phyloP scores from a whole-genome alignment of 163 green algal species.

The Chlamydomonas reinhardtii region DNA sequence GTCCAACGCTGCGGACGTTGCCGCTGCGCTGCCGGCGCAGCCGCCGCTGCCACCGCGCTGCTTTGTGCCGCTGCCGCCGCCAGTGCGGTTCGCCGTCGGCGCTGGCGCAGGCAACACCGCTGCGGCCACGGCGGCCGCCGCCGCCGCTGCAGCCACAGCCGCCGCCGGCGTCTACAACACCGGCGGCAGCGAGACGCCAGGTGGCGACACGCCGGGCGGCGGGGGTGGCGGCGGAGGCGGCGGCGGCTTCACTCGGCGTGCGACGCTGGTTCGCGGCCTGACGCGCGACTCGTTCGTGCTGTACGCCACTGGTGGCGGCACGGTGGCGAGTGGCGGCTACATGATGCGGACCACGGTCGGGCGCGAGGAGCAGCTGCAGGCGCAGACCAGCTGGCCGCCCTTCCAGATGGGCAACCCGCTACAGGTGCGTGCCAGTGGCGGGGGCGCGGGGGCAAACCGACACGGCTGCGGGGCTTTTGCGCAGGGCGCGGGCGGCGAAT shows the following conservation, averaged over 20 bases:
- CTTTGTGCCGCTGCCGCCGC: too few species aligned
- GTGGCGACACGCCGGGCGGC: not conserved
- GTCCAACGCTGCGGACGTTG: too few species aligned
- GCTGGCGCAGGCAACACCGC: too few species aligned
- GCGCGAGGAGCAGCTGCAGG: not conserved
- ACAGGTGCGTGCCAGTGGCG: not conserved
- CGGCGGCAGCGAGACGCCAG: not conserved
- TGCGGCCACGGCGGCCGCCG: too few species aligned
- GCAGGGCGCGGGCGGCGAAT: too few species aligned
- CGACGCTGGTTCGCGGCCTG: conserved; percentile 18
- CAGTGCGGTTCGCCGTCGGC: too few species aligned
- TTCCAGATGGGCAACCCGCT: conserved; percentile 44
- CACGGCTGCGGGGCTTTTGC: too few species aligned
- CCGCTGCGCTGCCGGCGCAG: too few species aligned
- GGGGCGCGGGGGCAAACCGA: not conserved
- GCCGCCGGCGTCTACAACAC: too few species aligned
- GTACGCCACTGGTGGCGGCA: conserved; percentile 8
- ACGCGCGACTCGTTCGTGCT: conserved; percentile 39
- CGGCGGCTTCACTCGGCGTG: not conserved
- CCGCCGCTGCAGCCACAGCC: too few species aligned
- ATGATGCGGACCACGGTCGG: conserved; percentile 22
- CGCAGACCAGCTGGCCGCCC: conserved; percentile 6
- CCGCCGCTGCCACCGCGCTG: too few species aligned
- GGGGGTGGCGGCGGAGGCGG: not conserved
- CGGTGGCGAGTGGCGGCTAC: conserved; percentile 19